phyloP scores from a whole-genome alignment of 257 asterid genomes.

The Phtheirospermum japonicum region DNA sequence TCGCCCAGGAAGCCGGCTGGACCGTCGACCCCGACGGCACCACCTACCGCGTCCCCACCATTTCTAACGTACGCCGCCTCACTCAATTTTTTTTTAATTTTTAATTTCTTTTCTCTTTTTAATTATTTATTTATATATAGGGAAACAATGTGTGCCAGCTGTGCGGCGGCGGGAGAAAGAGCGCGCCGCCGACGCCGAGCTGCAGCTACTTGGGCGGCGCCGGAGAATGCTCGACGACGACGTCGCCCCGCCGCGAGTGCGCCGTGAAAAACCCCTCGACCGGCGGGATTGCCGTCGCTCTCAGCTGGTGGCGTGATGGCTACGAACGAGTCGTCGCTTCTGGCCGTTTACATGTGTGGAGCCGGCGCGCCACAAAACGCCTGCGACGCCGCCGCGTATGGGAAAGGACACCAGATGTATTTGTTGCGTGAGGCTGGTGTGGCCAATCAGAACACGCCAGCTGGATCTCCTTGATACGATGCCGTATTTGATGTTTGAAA shows the following conservation, averaged over 20 bases:
- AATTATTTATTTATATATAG: not conserved
- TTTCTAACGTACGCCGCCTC: constrained; percentile 15
- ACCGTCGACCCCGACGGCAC: constrained; percentile 44
- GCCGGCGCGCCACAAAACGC: constrained; percentile 15
- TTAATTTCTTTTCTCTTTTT: not conserved
- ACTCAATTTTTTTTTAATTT: not conserved
- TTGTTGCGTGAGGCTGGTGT: constrained; percentile 25
- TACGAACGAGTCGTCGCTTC: constrained; percentile 29
- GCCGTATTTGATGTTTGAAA: no score
- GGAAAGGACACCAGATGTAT: constrained; percentile 28
- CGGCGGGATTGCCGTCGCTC: constrained; percentile 1
- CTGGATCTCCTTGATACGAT: constrained; percentile 23
- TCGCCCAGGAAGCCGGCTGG: constrained; percentile 53
- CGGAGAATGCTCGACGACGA: constrained; percentile 39
- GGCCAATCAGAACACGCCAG: constrained; percentile 34
- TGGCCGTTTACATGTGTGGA: constrained; percentile 34
- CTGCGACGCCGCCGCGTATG: constrained; percentile 21
- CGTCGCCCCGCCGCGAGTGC: constrained; percentile 38
- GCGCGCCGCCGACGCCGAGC: constrained; percentile 28
- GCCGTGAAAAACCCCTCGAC: constrained; percentile 20
- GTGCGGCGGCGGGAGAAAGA: constrained; percentile 37
- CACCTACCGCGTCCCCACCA: constrained; percentile 43
- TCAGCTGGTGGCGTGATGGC: constrained; percentile 22
- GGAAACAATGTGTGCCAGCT: constrained; percentile 29
- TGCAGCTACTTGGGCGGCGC: constrained; percentile 35